Evolutionary conservation across 192 early-diverging fungal genomes (phyloP), one percentile per base, ranked within the genome.

Genomic region (Coemansia sp.): DNA sequence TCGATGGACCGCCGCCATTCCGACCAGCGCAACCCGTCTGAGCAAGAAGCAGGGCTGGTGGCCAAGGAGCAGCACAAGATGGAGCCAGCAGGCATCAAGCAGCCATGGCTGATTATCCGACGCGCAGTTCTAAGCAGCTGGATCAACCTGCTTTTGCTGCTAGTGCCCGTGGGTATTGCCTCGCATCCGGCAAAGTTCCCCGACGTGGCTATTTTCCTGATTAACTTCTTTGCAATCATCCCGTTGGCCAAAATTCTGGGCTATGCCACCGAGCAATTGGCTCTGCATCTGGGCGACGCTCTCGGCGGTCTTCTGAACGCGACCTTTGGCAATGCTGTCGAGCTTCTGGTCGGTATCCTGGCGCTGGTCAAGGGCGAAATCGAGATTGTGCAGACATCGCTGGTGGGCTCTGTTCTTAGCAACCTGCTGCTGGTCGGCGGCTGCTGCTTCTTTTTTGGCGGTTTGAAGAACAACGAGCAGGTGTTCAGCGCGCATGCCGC

Each of bases 161-260:
- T 96, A 43, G 85, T 94, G 7, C 95, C 95, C 2, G 82, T 98
- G 8, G 96, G 91, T 8, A 85, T 96, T 33, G 65, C 90, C 0
- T 85, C 91, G 37, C 82, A 77, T 37, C 68, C 79, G 22, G 74
- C 90, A 39, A 73, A 88, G 32, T 94, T 92, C 87, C 70, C 81
- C 15, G 88, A 91, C 41, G 86, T 87, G 41, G 71, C 88, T 8
- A 74, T 88, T 1, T 98, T 98, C 68, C 60, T 86, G 18, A 82
- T 95, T 51, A 98, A 97, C 87, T 95, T 98, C 53, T 87, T 94
- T 32, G 96, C 93, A 6, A 94, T 97, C 52, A 78, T 98, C 28
- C 94, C 95, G 32, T 79, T 98, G 48, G 96, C 97, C 32, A 95
- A 96, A 69, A 74, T 90, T 56, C 83, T 92, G 6, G 90, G 87